phyloP scores from a whole-genome alignment of 352 stramenopile species.

The Phytophthora sp. region DNA sequence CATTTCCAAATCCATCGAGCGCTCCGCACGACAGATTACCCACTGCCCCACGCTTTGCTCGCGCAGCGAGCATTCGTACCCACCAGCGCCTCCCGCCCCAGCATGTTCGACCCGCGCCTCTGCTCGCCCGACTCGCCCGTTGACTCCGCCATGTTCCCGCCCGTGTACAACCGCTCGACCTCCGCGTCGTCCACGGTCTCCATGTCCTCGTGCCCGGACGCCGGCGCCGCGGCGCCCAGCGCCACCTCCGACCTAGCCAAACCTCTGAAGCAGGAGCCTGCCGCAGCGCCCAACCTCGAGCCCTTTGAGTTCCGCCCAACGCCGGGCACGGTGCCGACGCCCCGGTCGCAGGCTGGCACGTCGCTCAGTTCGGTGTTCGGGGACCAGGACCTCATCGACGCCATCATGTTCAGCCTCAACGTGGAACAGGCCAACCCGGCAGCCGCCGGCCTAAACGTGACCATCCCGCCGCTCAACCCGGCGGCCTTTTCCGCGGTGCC shows the following conservation, averaged over 20 bases:
- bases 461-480: constrained; percentile 10
- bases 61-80: constrained; percentile 47
- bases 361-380: constrained; percentile 81
- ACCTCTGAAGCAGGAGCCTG: constrained; percentile 22
- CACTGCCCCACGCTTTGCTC: constrained; percentile 38
- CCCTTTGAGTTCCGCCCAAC: constrained; percentile 66
- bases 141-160: constrained; percentile 77
- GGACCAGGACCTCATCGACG: constrained; percentile 78
- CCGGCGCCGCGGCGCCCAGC: constrained; percentile 2
- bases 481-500: constrained; percentile 22
- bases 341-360: constrained; percentile 32
- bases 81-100: constrained; percentile 7
- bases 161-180: constrained; percentile 54
- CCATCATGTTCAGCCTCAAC: constrained; percentile 81
- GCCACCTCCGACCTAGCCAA: constrained; percentile 9
- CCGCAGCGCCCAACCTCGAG: constrained; percentile 46
- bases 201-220: constrained; percentile 25
- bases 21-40: constrained; percentile 47
- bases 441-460: neutral
- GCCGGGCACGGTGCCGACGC: constrained; percentile 9
- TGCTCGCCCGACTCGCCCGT: constrained; percentile 64
- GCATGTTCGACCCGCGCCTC: constrained; percentile 37
- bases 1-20: constrained; percentile 56
- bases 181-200: constrained; percentile 36
- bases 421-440: constrained; percentile 34